Percentiles rank a stretch among this genome's conserved stretches.
Conservation (phyloP, 2,329 filamentous ascomycete species). For the Grosmannia huntii region DNA sequence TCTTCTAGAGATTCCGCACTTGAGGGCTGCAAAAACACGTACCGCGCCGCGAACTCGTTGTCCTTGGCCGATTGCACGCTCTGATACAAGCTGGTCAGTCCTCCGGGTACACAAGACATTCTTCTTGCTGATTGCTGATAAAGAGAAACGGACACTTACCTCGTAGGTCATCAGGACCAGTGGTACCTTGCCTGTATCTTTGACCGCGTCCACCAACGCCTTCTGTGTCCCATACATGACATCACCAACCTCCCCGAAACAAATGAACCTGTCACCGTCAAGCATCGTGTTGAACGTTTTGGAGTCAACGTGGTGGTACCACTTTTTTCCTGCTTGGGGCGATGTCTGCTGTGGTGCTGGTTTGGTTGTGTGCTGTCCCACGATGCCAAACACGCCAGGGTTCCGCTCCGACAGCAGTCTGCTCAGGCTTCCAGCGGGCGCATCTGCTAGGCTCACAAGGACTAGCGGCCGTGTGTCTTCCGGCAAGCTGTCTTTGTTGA, state of each 20-base stretch:
- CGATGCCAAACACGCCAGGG: constrained; percentile 50
- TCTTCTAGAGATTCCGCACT: constrained; percentile 23
- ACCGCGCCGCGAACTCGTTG: constrained; percentile 41
- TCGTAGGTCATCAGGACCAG: constrained; percentile 39
- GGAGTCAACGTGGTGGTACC: constrained; percentile 27
- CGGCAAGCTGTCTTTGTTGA: constrained; percentile 23
- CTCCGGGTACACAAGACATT: background rate
- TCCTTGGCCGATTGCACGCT: constrained; percentile 44
- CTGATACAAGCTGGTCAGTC: constrained; percentile 14
- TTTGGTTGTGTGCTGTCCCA: constrained; percentile 39
- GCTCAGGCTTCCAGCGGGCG: constrained; percentile 51
- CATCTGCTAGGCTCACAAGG: constrained; percentile 50
- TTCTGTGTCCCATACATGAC: constrained; percentile 43
- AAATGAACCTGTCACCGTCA: constrained; percentile 46
- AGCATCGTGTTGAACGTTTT: constrained; percentile 44
- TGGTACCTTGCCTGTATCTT: constrained; percentile 45
- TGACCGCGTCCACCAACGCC: constrained; percentile 37
- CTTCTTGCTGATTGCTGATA: background rate
- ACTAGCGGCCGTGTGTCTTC: constrained; percentile 45
- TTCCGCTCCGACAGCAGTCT: constrained; percentile 50
- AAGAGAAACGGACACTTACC: constrained; percentile 24
- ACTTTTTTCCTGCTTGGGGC: background rate
- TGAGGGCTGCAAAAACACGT: constrained; percentile 38
- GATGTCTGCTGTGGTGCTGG: background rate
- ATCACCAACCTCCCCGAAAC: constrained; percentile 37